Conservation (phyloP, 768 basidiomycete genomes). For the Termitomyces bulborhizus region DNA sequence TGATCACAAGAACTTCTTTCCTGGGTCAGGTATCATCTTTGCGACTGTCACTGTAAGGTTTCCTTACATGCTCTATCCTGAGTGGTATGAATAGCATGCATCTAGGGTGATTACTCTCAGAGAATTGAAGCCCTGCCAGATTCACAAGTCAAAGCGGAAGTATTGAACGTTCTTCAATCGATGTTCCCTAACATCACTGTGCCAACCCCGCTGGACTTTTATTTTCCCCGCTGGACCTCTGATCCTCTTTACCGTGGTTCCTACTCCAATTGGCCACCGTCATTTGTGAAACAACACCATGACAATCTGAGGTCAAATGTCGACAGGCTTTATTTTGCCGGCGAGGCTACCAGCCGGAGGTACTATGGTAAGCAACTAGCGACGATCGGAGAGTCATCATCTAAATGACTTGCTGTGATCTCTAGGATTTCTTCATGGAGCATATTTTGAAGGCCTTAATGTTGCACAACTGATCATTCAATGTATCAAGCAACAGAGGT, state of each 20-base stretch:
- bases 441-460: conserved; percentile 47
- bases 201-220: conserved; percentile 51
- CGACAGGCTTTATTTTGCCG: conserved; percentile 52
- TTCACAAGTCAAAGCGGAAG: conserved; percentile 41
- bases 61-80: neutral
- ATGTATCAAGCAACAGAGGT: conserved; percentile 29
- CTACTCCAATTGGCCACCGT: conserved; percentile 67
- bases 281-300: conserved; percentile 46
- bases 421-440: conserved; percentile 53
- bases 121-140: conserved; percentile 51
- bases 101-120: conserved; percentile 53
- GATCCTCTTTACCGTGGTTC: conserved; percentile 53
- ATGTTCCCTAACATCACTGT: conserved; percentile 56
- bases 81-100: neutral
- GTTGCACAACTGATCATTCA: conserved; percentile 32
- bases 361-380: conserved; percentile 42
- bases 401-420: neutral
- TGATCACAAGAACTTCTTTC: conserved; percentile 52
- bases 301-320: conserved; percentile 53
- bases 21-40: conserved; percentile 53
- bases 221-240: conserved; percentile 47
- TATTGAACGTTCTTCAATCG: conserved; percentile 45
- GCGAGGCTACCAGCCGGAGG: conserved; percentile 52
- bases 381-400: neutral
- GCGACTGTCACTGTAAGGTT: conserved; percentile 39